Conservation (phyloP, 192 early-diverging fungal genomes). For the Coemansia sp. region DNA sequence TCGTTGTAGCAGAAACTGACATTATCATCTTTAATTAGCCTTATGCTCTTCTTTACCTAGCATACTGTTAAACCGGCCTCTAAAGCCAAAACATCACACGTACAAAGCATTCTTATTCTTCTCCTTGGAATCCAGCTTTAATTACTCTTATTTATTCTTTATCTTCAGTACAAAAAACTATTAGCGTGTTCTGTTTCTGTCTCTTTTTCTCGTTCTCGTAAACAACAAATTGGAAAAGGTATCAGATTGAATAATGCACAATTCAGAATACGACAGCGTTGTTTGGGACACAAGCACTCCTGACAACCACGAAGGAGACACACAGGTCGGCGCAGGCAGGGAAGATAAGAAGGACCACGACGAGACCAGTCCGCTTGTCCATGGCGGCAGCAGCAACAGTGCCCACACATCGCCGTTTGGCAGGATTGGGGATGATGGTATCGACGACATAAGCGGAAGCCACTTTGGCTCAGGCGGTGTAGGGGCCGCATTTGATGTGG, state of each 20-base stretch:
- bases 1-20: background rate
- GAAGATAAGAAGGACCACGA: background rate
- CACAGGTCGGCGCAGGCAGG: constrained; percentile 12
- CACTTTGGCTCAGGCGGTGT: constrained; percentile 9
- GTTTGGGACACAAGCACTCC: constrained; percentile 49
- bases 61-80: background rate
- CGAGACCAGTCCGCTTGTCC: background rate
- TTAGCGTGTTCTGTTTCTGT: background rate
- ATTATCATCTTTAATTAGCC: background rate
- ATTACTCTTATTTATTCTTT: background rate
- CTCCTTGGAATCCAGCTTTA: background rate
- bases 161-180: background rate
- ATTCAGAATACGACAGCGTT: constrained; percentile 53
- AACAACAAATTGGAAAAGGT: background rate
- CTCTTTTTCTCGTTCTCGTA: background rate
- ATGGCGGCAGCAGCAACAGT: constrained; percentile 15
- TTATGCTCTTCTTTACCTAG: background rate
- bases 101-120: background rate
- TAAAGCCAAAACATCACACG: background rate
- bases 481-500: constrained; percentile 25
- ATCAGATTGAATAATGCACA: constrained; percentile 25
- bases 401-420: constrained; percentile 31
- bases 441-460: constrained; percentile 2
- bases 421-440: constrained; percentile 13
- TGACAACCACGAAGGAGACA: constrained; percentile 23